A percentile compares a stretch with the other conserved stretches of the same genome.
phyloP scores from a whole-genome alignment of 371 early-diverging fungal species.

The Apophysomyces trapeziformis region DNA sequence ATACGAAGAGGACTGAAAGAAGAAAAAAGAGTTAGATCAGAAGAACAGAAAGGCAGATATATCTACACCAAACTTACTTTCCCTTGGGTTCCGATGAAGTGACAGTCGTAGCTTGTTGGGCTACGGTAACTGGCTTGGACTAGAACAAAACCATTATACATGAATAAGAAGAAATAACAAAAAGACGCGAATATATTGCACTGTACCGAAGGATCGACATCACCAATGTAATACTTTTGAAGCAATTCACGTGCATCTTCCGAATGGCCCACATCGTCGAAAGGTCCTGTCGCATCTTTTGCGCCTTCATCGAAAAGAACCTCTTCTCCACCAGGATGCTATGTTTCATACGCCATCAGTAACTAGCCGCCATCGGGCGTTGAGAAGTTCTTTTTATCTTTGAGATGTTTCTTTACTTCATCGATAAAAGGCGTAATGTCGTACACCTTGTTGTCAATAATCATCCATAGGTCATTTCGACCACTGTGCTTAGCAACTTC shows the following conservation, averaged over 20 bases:
- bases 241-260: constrained; percentile 90
- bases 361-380: neutral
- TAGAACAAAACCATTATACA: constrained; percentile 15
- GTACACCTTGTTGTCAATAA: constrained; percentile 83
- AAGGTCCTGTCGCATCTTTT: constrained; percentile 90
- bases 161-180: neutral
- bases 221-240: constrained; percentile 73
- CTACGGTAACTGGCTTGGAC: constrained; percentile 41
- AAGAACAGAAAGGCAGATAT: neutral
- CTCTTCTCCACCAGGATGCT: constrained; percentile 89
- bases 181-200: neutral
- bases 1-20: constrained; percentile 44
- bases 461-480: constrained; percentile 67
- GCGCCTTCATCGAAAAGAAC: constrained; percentile 81
- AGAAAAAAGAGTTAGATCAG: neutral
- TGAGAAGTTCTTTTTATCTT: neutral
- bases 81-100: constrained; percentile 36
- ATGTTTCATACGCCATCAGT: neutral
- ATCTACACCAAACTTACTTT: constrained; percentile 41
- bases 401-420: constrained; percentile 45
- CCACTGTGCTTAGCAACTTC: constrained; percentile 67
- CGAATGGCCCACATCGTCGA: constrained; percentile 96
- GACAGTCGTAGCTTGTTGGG: constrained; percentile 14
- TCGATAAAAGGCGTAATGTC: constrained; percentile 81
- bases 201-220: constrained; percentile 63